Evolutionary conservation across 2,329 filamentous ascomycete species (phyloP).

Genomic region (Diaporthe amygdali): DNA sequence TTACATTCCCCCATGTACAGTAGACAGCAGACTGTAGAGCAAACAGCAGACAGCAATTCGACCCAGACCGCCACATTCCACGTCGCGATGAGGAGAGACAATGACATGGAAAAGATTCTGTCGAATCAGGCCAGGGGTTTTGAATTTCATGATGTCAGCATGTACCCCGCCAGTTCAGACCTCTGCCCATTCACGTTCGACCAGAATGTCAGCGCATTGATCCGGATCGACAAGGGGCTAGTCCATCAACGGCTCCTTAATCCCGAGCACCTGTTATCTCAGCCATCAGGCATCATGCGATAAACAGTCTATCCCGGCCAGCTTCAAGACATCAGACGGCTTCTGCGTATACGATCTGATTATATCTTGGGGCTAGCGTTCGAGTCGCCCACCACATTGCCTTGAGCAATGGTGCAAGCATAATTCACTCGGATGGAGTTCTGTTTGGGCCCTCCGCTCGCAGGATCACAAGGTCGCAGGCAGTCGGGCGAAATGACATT

Average conservation of each 20-base stretch:
- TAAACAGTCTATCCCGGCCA: too few species aligned
- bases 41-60: not conserved
- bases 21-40: not conserved
- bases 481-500: too few species aligned
- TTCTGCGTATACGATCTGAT: too few species aligned
- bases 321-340: too few species aligned
- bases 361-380: too few species aligned
- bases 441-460: too few species aligned
- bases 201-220: slow-evolving; percentile 19
- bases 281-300: not conserved
- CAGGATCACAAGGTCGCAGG: too few species aligned
- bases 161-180: not conserved
- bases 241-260: not conserved
- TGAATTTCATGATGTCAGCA: slow-evolving; percentile 18
- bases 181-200: slow-evolving; percentile 12
- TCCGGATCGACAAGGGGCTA: slow-evolving; percentile 5
- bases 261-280: not conserved
- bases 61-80: not conserved
- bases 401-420: not conserved
- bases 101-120: not conserved
- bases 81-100: not conserved
- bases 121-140: slow-evolving; percentile 4
- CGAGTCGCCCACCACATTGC: not conserved
- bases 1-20: not conserved
- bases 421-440: too few species aligned